Conservation (phyloP, 2,329 filamentous ascomycete species). For the Exophiala sideris region DNA sequence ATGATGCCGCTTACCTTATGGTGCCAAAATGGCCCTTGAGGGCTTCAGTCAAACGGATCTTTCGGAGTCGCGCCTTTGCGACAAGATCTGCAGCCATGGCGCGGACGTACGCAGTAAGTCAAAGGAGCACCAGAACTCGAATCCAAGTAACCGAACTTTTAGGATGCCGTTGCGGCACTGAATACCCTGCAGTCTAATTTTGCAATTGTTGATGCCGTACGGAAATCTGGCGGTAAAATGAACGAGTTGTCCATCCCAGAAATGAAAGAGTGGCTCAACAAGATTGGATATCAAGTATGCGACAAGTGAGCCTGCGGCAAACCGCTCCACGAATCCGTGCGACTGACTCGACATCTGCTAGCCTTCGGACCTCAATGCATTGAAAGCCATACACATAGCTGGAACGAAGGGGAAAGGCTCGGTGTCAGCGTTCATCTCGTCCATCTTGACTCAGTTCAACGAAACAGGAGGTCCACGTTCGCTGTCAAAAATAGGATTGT, state of each 20-base stretch:
- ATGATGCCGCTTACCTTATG: constrained; percentile 14
- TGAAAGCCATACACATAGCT: constrained; percentile 73
- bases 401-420: constrained; percentile 95
- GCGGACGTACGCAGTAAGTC: constrained; percentile 27
- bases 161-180: constrained; percentile 70
- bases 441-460: constrained; percentile 66
- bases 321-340: constrained; percentile 12
- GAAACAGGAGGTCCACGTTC: constrained; percentile 30
- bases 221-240: constrained; percentile 68
- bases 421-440: constrained; percentile 77
- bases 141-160: constrained; percentile 14
- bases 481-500: constrained; percentile 66
- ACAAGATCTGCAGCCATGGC: constrained; percentile 19
- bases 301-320: constrained; percentile 56
- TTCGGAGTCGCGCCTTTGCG: constrained; percentile 13
- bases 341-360: constrained; percentile 32
- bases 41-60: background rate
- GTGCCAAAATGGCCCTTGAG: constrained; percentile 20
- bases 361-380: constrained; percentile 58
- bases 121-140: background rate
- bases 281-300: constrained; percentile 70
- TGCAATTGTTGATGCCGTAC: constrained; percentile 70
- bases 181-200: constrained; percentile 78
- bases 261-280: constrained; percentile 72
- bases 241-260: constrained; percentile 77